A percentile compares a stretch with the other conserved stretches of the same genome.
phyloP scores from a whole-genome alignment of 192 early-diverging fungal species.

The Coemansia sp. region DNA sequence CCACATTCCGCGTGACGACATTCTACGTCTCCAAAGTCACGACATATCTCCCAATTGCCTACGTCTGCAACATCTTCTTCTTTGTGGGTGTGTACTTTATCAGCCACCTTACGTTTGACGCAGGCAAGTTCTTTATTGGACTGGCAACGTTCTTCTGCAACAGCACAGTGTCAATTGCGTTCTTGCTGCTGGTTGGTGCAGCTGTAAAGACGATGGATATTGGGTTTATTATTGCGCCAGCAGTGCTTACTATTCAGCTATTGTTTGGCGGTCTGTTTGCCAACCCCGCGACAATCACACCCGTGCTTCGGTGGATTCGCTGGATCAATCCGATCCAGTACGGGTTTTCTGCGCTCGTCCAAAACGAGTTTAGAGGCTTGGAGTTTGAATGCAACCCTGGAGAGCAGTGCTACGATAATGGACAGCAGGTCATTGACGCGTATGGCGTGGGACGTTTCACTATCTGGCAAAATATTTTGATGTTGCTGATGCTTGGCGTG shows the following conservation, averaged over 20 bases:
- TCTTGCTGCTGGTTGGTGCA: constrained; percentile 47
- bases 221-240: constrained; percentile 42
- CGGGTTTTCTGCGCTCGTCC: constrained; percentile 32
- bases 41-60: constrained; percentile 46
- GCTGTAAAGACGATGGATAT: constrained; percentile 43
- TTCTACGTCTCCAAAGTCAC: constrained; percentile 66
- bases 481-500: constrained; percentile 46
- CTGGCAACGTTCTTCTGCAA: constrained; percentile 44
- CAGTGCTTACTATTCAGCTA: constrained; percentile 47
- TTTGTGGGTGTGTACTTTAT: constrained; percentile 54
- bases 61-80: constrained; percentile 38
- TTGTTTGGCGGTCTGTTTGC: constrained; percentile 54
- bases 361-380: constrained; percentile 51
- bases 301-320: constrained; percentile 55
- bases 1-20: constrained; percentile 63
- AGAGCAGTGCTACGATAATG: constrained; percentile 35
- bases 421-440: constrained; percentile 33
- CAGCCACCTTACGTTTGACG: constrained; percentile 37
- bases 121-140: constrained; percentile 52
- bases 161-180: constrained; percentile 33
- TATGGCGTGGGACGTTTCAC: constrained; percentile 47
- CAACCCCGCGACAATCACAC: constrained; percentile 43
- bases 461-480: constrained; percentile 44
- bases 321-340: constrained; percentile 54
- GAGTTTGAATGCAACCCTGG: constrained; percentile 35